phyloP scores from a whole-genome alignment of 108 stramenopile genomes.

The Licmophora abbreviata region DNA sequence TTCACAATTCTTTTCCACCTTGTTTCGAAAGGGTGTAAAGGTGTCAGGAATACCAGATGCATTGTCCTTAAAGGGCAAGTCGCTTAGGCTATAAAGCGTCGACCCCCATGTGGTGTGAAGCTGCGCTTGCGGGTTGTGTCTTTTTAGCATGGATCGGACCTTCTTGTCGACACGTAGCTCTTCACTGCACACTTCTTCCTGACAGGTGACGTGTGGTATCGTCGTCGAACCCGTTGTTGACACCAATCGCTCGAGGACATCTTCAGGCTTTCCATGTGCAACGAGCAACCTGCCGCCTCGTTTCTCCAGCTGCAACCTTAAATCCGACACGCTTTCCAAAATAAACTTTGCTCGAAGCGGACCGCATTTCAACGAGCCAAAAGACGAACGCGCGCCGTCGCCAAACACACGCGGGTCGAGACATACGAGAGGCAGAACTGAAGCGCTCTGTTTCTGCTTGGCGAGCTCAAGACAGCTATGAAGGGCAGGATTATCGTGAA shows the following conservation, averaged over 20 bases:
- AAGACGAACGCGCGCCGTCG: conserved; percentile 24
- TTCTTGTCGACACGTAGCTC: conserved; percentile 55
- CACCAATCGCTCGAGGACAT: conserved; percentile 29
- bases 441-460: conserved; percentile 5
- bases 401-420: conserved; percentile 77
- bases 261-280: conserved; percentile 55
- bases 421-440: conserved; percentile 65
- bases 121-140: conserved; percentile 8
- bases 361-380: conserved; percentile 60
- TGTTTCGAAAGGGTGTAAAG: conserved; percentile 89
- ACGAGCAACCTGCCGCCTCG: conserved; percentile 55
- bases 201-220: conserved; percentile 32
- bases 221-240: conserved; percentile 3
- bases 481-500: conserved; percentile 78
- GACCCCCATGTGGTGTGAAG: conserved; percentile 83
- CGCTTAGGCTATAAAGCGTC: conserved; percentile 78
- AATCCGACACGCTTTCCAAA: conserved; percentile 60
- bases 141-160: conserved; percentile 27
- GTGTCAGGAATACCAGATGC: conserved; percentile 71
- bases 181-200: conserved; percentile 73
- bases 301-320: conserved; percentile 45
- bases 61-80: conserved; percentile 66
- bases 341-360: conserved; percentile 69
- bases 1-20: conserved; percentile 75
- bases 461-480: conserved; percentile 8